Conservation (phyloP, 257 asterid genomes). For the Gynochthodes officinalis region DNA sequence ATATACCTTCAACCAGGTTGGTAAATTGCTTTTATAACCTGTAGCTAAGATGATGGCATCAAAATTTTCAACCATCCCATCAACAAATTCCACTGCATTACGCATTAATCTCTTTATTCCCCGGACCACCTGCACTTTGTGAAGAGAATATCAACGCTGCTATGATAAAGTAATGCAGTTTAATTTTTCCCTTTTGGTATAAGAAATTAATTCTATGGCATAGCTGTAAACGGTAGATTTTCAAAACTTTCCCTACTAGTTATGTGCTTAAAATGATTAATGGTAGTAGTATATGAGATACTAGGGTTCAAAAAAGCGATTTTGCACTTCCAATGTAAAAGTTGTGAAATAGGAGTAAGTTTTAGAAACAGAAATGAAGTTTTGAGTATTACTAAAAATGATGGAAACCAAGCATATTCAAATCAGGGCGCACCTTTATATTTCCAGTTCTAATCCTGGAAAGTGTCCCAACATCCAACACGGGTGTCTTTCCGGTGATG, state of each 20-base stretch:
- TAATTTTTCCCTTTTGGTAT: too few relatives aligned
- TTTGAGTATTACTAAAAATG: background rate
- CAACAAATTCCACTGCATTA: constrained; percentile 36
- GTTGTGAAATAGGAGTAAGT: too few relatives aligned
- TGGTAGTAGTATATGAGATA: too few relatives aligned
- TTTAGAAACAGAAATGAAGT: too few relatives aligned
- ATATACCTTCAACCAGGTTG: constrained; percentile 36
- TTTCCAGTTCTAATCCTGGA: constrained; percentile 24
- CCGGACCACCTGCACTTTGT: constrained; percentile 29
- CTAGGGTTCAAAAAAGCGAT: too few relatives aligned
- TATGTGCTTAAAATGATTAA: too few relatives aligned
- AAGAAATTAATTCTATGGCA: too few relatives aligned
- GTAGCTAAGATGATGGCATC: constrained; percentile 41
- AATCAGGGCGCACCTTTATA: constrained; percentile 25
- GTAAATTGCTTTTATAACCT: constrained; percentile 34
- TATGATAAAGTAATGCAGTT: background rate
- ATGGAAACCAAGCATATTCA: background rate
- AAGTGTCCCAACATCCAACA: constrained; percentile 38
- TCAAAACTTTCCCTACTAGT: too few relatives aligned
- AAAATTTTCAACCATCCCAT: constrained; percentile 30
- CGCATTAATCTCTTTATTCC: constrained; percentile 28
- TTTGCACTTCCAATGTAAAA: too few relatives aligned
- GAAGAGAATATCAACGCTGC: constrained; percentile 3
- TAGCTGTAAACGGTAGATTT: too few relatives aligned
- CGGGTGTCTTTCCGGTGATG: constrained; percentile 36